These are phyloP conservation scores for Thalassiosira mediterranea DNA, from an alignment of 352 stramenopile genomes.

Conservation along the genomic window DNA sequence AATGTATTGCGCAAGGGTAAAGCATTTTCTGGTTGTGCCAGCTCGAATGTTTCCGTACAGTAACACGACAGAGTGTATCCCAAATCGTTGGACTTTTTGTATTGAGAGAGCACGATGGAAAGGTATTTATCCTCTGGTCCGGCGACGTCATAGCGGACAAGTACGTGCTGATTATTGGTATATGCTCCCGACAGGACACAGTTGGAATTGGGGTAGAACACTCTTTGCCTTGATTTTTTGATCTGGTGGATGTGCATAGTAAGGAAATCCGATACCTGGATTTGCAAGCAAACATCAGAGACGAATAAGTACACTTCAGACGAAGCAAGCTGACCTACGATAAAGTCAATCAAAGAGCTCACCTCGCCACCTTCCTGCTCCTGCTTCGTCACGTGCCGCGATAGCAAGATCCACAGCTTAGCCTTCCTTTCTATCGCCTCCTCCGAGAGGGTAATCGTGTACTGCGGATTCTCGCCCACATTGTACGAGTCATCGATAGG, in stretches of 20 bases:
- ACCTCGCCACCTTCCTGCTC: conserved; percentile 74
- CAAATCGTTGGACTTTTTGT: conserved; percentile 74
- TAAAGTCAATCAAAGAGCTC: too few relatives aligned
- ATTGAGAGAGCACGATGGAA: conserved; percentile 77
- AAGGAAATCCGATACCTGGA: conserved; percentile 66
- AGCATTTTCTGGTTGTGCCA: conserved; percentile 50
- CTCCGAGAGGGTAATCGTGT: conserved; percentile 86
- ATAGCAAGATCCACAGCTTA: conserved; percentile 90
- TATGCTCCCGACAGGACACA: conserved; percentile 66
- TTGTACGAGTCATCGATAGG: conserved; percentile 90
- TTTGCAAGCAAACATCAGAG: too few relatives aligned
- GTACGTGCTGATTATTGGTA: conserved; percentile 78
- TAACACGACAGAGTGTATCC: conserved; percentile 76
- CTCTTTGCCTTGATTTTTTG: conserved; percentile 46
- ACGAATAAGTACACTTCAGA: too few relatives aligned
- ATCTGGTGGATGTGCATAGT: conserved; percentile 72
- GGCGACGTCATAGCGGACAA: conserved; percentile 70
- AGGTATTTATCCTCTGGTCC: conserved; percentile 60
- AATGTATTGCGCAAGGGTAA: conserved; percentile 34
- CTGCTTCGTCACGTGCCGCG: conserved; percentile 89
- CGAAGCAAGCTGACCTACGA: too few relatives aligned
- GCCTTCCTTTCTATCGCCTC: conserved; percentile 58
- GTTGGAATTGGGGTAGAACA: conserved; percentile 69
- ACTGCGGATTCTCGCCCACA: conserved; percentile 93
- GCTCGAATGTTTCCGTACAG: conserved; percentile 70